Evolutionary conservation across 2,329 filamentous ascomycete genomes (phyloP).

Genomic region (Chaetomium olivaceum): DNA sequence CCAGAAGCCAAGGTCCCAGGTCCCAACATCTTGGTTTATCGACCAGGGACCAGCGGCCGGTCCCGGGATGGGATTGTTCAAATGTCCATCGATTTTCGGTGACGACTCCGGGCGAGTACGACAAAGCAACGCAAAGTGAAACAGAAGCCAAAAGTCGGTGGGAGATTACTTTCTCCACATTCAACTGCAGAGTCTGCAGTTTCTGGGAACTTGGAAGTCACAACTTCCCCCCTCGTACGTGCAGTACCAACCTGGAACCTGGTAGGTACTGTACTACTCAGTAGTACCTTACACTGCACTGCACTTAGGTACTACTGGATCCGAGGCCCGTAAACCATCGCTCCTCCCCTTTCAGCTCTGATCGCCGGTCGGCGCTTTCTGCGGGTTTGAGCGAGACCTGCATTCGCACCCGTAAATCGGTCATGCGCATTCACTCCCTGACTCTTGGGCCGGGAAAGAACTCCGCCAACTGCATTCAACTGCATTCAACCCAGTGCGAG

Average conservation of each 20-base stretch:
- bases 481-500: not conserved
- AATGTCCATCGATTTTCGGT: not conserved
- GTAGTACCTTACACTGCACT: too few species aligned
- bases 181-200: not conserved
- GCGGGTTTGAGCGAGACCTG: not conserved
- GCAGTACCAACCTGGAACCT: too few species aligned
- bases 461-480: conserved; percentile 1
- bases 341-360: not conserved
- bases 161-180: not conserved
- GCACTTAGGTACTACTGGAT: not conserved
- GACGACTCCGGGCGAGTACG: not conserved
- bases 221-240: too few species aligned
- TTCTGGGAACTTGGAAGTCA: too few species aligned
- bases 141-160: not conserved
- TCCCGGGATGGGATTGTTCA: not conserved
- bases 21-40: not conserved
- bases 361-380: not conserved
- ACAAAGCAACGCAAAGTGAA: not conserved
- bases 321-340: not conserved
- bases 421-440: not conserved
- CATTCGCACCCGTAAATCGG: not conserved
- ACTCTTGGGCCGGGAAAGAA: not conserved
- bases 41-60: not conserved
- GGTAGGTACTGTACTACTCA: too few species aligned
- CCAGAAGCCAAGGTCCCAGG: not conserved